Percentiles rank a stretch among this genome's conserved stretches.
phyloP scores from a whole-genome alignment of 495 filamentous ascomycete species.

The Penicillium longicatenatum region DNA sequence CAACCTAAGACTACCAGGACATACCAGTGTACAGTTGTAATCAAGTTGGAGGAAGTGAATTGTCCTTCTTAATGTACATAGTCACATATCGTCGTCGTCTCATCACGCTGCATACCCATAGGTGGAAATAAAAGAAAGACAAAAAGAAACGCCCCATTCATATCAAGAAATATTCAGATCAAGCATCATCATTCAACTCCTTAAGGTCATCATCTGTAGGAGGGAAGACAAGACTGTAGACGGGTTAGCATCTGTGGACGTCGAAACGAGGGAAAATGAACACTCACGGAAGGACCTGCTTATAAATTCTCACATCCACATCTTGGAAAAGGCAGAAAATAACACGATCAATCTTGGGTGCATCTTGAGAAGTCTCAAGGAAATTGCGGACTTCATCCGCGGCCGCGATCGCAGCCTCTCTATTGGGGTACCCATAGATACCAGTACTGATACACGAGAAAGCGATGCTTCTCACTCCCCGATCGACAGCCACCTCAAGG shows the following conservation, averaged over 20 bases:
- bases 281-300: constrained; percentile 70
- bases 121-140: neutral
- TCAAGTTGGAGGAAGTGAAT: neutral
- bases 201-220: constrained; percentile 2
- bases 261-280: neutral
- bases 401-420: constrained; percentile 68
- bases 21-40: neutral
- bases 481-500: constrained; percentile 68
- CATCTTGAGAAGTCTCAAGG: constrained; percentile 58
- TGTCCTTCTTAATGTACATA: constrained; percentile 5
- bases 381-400: constrained; percentile 70
- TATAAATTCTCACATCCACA: constrained; percentile 77
- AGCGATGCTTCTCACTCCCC: constrained; percentile 69
- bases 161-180: neutral
- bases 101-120: neutral
- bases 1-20: neutral
- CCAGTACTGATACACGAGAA: constrained; percentile 87
- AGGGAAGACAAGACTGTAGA: constrained; percentile 21
- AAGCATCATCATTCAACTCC: neutral
- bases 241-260: neutral
- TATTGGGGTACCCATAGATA: constrained; percentile 83
- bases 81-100: constrained; percentile 12
- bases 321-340: constrained; percentile 79
- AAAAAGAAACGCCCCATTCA: neutral
- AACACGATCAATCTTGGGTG: constrained; percentile 63